These are phyloP conservation scores for Phytophthora boehmeriae DNA, from an alignment of 352 stramenopile genomes.

Conservation along the genomic window DNA sequence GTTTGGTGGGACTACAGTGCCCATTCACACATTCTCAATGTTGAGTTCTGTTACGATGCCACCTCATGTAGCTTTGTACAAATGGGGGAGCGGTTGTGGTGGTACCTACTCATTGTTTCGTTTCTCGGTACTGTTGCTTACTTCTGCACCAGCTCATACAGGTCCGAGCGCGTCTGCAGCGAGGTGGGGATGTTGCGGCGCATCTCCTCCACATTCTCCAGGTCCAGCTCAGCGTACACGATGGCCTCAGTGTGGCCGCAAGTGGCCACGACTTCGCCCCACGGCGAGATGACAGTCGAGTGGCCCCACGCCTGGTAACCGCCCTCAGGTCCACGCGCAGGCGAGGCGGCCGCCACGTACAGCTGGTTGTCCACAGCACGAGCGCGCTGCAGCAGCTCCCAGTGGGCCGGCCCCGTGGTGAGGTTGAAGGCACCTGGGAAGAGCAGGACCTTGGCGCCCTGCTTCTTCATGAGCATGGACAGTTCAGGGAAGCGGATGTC, in stretches of 20 bases:
- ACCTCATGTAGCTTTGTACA: background rate
- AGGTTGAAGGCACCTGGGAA: conserved; percentile 90
- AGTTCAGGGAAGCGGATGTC: conserved; percentile 99
- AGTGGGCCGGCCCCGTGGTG: conserved; percentile 96
- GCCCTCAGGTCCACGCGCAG: conserved; percentile 92
- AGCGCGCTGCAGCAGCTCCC: conserved; percentile 97
- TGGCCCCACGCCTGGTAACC: conserved; percentile 99
- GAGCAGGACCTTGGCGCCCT: conserved; percentile 88
- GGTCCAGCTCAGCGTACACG: conserved; percentile 96
- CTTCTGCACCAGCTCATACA: conserved; percentile 94
- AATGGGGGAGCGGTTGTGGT: conserved; percentile 2
- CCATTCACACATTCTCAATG: conserved; percentile 22
- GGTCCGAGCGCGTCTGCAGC: conserved; percentile 94
- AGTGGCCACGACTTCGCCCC: conserved; percentile 97
- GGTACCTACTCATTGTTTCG: conserved; percentile 4
- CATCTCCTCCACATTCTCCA: conserved; percentile 95
- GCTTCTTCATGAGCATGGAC: conserved; percentile 95
- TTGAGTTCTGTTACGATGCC: conserved; percentile 20
- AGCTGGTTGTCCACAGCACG: conserved; percentile 95
- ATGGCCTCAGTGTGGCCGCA: conserved; percentile 93
- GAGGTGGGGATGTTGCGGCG: conserved; percentile 95
- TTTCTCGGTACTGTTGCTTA: conserved; percentile 25
- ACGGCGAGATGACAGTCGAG: conserved; percentile 96
- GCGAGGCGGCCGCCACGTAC: conserved; percentile 96
- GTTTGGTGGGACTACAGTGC: conserved; percentile 34